Evolutionary conservation across 805 yeast genomes (phyloP), one percentile per base, ranked within the genome.

Genomic region (Schwanniomyces yamadae): DNA sequence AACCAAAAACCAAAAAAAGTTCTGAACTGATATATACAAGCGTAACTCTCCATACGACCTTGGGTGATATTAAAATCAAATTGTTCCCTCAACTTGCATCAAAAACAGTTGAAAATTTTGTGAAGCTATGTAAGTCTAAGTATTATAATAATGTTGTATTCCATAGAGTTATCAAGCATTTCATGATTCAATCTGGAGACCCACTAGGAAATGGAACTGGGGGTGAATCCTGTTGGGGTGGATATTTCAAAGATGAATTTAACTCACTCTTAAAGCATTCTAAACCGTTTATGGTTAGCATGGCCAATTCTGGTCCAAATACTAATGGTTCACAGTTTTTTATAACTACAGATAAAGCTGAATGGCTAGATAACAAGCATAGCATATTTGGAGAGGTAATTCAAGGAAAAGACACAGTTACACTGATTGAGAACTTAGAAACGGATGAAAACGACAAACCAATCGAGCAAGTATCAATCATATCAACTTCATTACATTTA

Each of bases 281-380:
- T 31, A 57, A 55, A 42, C 54, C 55, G 23, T 63, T 54, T 25
- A 56, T 60, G 48, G 50, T 61, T 4, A 59, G 65, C 28, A 87
- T 87, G 96, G 96, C 96, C 39, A 87, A 87, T 52, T 28, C 68
- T 4, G 76, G 77, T 1, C 63, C 69, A 2, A 54, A 71, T 44
- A 62, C 74, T 11, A 72, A 71, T 45, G 74, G 76, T 16, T 68
- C 68, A 18, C 76, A 70, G 42, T 64, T 76, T 50, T 69, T 69
- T 60, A 55, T 71, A 32, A 48, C 61, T 17, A 63, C 51, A 4
- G 54, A 45, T 14, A 21, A 30, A 4, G 43, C 55, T 5, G 32
- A 42, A 11, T 50, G 47, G 50, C 41, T 54, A 29, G 52, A 55
- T 31, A 45, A 48, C 24, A 54, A 55, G 31, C 58, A 54, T 23